Evolutionary conservation across 352 stramenopile genomes (phyloP).

Genomic region (Phytopythium delawarense): DNA sequence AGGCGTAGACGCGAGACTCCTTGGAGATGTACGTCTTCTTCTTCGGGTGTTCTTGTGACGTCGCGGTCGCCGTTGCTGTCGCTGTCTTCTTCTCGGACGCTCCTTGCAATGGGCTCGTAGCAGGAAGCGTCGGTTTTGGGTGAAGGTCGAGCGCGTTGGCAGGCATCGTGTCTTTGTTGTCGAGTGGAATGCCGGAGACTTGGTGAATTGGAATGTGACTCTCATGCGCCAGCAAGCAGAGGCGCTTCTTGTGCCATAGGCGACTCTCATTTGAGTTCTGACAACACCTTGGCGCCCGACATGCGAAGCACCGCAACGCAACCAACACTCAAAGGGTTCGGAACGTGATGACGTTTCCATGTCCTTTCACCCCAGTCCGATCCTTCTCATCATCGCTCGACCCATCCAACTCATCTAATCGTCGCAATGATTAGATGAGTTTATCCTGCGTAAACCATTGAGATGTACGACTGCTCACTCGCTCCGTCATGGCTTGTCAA

Average conservation of each 20-base stretch:
- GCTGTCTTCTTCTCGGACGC: slow-evolving; percentile 8
- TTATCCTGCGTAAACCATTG: too few species aligned
- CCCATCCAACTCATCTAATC: slow-evolving; percentile 4
- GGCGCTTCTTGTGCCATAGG: too few species aligned
- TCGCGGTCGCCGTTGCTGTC: slow-evolving; percentile 2
- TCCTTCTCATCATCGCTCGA: too few species aligned
- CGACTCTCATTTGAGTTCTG: background rate
- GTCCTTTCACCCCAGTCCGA: too few species aligned
- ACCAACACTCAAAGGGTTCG: too few species aligned
- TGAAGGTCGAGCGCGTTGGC: background rate
- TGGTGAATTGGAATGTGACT: background rate
- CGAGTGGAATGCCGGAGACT: background rate
- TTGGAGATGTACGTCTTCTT: slow-evolving; percentile 22
- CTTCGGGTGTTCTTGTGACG: slow-evolving; percentile 6
- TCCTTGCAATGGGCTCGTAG: background rate
- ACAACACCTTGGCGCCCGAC: background rate
- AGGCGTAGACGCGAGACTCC: slow-evolving; percentile 13
- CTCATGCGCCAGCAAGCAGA: too few species aligned
- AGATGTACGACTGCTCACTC: background rate
- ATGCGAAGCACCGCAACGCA: too few species aligned
- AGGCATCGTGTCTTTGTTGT: background rate
- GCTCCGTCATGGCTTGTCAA: background rate
- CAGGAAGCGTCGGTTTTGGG: background rate
- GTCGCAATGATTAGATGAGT: slow-evolving; percentile 8
- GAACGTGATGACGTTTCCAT: too few species aligned